Evolutionary conservation across 2,329 filamentous ascomycete species (phyloP).

Genomic region (Stemphylium beticola): DNA sequence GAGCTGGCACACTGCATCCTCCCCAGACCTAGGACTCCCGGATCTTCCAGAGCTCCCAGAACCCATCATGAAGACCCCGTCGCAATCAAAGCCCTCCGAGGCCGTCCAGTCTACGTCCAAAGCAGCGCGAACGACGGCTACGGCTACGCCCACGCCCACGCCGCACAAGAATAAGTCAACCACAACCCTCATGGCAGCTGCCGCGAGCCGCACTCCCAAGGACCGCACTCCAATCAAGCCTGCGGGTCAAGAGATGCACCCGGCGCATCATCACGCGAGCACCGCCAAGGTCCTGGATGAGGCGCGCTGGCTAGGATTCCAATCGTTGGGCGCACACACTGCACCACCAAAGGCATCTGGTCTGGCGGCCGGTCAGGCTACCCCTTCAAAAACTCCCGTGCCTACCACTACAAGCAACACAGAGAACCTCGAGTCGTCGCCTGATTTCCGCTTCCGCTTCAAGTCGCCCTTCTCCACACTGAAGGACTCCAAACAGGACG

Average conservation of each 20-base stretch:
- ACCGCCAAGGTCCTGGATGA: slow-evolving; percentile 80
- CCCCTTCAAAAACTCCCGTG: slow-evolving; percentile 65
- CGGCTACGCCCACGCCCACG: slow-evolving; percentile 56
- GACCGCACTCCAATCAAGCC: slow-evolving; percentile 72
- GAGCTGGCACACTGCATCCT: slow-evolving; percentile 39
- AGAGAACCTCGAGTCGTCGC: slow-evolving; percentile 52
- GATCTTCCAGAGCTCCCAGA: slow-evolving; percentile 28
- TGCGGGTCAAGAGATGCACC: slow-evolving; percentile 85
- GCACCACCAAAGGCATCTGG: slow-evolving; percentile 54
- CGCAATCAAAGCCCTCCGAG: slow-evolving; percentile 24
- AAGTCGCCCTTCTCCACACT: slow-evolving; percentile 63
- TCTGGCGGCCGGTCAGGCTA: slow-evolving; percentile 57
- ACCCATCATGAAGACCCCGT: slow-evolving; percentile 29
- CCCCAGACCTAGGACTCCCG: slow-evolving; percentile 29
- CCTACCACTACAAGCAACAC: slow-evolving; percentile 27
- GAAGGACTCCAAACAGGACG: slow-evolving; percentile 72
- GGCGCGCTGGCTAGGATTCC: slow-evolving; percentile 81
- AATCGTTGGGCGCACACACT: slow-evolving; percentile 64
- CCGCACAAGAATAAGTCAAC: slow-evolving; percentile 56
- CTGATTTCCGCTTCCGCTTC: slow-evolving; percentile 71
- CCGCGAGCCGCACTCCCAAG: slow-evolving; percentile 57
- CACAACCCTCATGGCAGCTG: slow-evolving; percentile 24
- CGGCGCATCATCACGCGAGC: slow-evolving; percentile 76
- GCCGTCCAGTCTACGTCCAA: slow-evolving; percentile 29
- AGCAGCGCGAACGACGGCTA: slow-evolving; percentile 23